Evolutionary conservation across 495 filamentous ascomycete species (phyloP).

Genomic region (Neurospora hispaniola): DNA sequence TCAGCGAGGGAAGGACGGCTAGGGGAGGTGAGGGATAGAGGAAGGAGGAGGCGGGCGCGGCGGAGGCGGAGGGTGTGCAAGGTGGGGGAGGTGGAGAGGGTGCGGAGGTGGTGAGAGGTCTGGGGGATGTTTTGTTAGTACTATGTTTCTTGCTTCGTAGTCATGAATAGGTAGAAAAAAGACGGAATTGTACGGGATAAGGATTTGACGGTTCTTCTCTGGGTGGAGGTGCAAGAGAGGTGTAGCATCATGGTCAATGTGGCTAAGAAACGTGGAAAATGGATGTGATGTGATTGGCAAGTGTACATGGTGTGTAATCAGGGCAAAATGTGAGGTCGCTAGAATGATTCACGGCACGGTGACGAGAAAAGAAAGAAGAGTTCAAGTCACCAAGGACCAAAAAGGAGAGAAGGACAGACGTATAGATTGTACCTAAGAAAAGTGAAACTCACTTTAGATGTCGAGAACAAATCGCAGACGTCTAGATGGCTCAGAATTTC

Average conservation of each 20-base stretch:
- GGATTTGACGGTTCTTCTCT: not conserved
- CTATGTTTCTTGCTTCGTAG: not conserved
- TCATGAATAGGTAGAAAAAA: not conserved
- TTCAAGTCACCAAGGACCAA: not conserved
- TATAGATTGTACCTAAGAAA: slow-evolving; percentile 2
- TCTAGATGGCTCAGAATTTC: slow-evolving; percentile 45
- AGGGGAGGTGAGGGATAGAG: slow-evolving; percentile 36
- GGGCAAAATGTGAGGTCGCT: not conserved
- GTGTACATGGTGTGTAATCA: not conserved
- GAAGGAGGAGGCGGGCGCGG: slow-evolving; percentile 35
- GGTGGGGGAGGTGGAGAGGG: slow-evolving; percentile 43
- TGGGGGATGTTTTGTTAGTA: slow-evolving; percentile 13
- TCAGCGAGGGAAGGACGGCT: slow-evolving; percentile 42
- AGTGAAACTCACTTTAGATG: slow-evolving; percentile 39
- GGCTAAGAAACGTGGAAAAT: not conserved
- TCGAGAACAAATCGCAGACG: slow-evolving; percentile 44
- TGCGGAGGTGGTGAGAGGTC: slow-evolving; percentile 46
- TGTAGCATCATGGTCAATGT: not conserved
- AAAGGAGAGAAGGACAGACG: not conserved
- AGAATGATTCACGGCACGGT: not conserved
- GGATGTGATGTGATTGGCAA: not conserved
- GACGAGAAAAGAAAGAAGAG: slow-evolving; percentile 10
- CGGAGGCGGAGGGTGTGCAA: slow-evolving; percentile 45
- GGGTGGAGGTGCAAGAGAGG: not conserved
- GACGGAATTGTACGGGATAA: not conserved